Percentiles rank a stretch among this genome's conserved stretches.
Conservation (phyloP, 208 protist genomes). For the Histomonas meleagridis region DNA sequence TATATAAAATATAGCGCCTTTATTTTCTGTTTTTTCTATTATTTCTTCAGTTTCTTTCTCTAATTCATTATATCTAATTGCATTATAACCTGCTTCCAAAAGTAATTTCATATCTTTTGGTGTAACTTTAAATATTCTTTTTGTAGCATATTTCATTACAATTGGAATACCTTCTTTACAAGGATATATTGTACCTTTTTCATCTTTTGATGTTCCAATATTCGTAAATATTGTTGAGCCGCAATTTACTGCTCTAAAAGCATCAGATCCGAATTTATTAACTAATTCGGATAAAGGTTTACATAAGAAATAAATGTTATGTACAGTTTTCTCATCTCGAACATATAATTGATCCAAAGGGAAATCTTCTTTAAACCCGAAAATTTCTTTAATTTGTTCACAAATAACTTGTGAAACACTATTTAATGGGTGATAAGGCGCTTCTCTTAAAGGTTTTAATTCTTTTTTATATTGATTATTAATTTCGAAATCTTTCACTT, state of each 20-base stretch:
- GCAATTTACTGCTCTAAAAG: neutral
- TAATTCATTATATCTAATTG: neutral
- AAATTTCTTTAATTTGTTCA: neutral
- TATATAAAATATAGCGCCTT: neutral
- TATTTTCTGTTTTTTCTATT: neutral
- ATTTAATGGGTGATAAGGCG: neutral
- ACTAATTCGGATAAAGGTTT: neutral
- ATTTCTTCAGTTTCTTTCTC: neutral
- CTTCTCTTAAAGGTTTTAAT: neutral
- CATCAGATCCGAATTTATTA: neutral
- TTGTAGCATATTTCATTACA: neutral
- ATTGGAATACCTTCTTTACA: neutral
- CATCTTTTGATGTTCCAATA: neutral
- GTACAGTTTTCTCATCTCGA: neutral
- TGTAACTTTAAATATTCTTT: neutral
- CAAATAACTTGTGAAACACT: neutral
- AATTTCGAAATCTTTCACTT: slow-evolving; percentile 32
- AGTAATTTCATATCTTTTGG: neutral
- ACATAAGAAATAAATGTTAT: neutral
- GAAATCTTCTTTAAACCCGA: neutral
- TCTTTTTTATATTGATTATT: neutral
- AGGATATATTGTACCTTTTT: neutral
- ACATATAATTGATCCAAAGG: neutral
- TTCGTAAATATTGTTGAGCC: neutral
- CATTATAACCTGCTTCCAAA: neutral